Evolutionary conservation across 1,139 yeast genomes (phyloP).

Genomic region (Taphrina flavorubra): DNA sequence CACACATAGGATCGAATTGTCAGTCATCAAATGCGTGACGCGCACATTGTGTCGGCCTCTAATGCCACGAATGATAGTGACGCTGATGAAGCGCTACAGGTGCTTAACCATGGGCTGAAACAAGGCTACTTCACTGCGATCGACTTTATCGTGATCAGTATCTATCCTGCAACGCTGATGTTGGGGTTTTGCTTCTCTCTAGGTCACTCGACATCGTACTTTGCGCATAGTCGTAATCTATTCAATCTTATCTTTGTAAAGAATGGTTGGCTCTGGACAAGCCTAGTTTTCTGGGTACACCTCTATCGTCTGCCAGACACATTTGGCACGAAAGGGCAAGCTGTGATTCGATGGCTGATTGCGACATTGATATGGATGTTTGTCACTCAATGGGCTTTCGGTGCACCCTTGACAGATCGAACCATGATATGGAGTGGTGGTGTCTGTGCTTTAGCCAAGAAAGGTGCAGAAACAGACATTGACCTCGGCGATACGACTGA

Average conservation of each 20-base stretch:
- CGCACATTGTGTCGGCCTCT: not conserved
- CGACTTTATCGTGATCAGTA: conserved; percentile 28
- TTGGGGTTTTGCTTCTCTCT: conserved; percentile 37
- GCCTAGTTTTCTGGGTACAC: conserved; percentile 55
- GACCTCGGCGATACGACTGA: conserved; percentile 24
- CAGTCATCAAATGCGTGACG: not conserved
- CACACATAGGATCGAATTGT: not conserved
- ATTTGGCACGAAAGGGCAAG: conserved; percentile 39
- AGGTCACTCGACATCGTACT: conserved; percentile 50
- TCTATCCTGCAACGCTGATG: conserved; percentile 33
- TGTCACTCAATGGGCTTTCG: conserved; percentile 90
- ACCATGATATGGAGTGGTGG: conserved; percentile 86
- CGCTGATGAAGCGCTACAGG: not conserved
- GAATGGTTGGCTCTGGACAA: conserved; percentile 93
- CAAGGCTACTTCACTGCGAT: conserved; percentile 25
- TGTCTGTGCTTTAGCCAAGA: conserved; percentile 56
- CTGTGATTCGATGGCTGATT: conserved; percentile 53
- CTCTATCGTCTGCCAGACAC: conserved; percentile 43
- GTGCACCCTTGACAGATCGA: conserved; percentile 86
- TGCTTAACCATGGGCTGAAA: not conserved
- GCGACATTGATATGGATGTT: conserved; percentile 80
- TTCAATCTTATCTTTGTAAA: conserved; percentile 79
- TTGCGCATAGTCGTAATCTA: conserved; percentile 67
- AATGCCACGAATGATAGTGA: not conserved
- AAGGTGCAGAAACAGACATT: conserved; percentile 22